Evolutionary conservation across 2,329 filamentous ascomycete species (phyloP).

Genomic region (Tothia fuscella): DNA sequence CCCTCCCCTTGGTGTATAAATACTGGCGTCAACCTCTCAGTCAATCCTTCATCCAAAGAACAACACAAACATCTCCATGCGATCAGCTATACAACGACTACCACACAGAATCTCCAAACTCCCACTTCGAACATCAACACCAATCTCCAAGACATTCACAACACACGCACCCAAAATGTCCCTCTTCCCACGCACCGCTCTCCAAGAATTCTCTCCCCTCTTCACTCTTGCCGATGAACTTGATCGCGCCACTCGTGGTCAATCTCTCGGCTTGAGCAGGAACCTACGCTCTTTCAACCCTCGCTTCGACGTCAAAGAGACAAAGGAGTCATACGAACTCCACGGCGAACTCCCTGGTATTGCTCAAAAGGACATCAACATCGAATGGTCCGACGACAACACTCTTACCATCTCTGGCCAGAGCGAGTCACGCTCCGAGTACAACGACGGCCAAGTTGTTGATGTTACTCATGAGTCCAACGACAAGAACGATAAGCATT

Average conservation of each 20-base stretch:
- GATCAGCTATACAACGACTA: too few relatives aligned
- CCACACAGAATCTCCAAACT: too few relatives aligned
- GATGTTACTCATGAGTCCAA: neutral
- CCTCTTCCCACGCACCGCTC: constrained; percentile 30
- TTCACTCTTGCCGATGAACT: constrained; percentile 38
- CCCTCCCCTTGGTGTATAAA: too few relatives aligned
- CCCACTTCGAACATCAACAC: too few relatives aligned
- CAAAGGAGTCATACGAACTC: constrained; percentile 56
- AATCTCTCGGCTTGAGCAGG: constrained; percentile 14
- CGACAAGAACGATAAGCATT: neutral
- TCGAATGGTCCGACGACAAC: constrained; percentile 68
- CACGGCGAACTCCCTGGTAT: constrained; percentile 71
- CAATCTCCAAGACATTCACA: constrained; percentile 12
- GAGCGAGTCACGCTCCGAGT: constrained; percentile 51
- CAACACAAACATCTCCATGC: too few relatives aligned
- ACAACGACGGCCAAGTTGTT: constrained; percentile 28
- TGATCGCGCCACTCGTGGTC: constrained; percentile 23
- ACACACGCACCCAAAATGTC: constrained; percentile 20
- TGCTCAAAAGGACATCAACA: constrained; percentile 58
- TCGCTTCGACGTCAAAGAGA: constrained; percentile 68
- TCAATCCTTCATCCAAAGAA: too few relatives aligned
- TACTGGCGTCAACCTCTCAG: too few relatives aligned
- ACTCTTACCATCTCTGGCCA: constrained; percentile 60
- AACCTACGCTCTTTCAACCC: constrained; percentile 51
- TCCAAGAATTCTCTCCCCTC: constrained; percentile 29